Evolutionary conservation across 2,329 filamentous ascomycete genomes (phyloP), one percentile per base, ranked within the genome.

Genomic region (Clonostachys rhizophaga): DNA sequence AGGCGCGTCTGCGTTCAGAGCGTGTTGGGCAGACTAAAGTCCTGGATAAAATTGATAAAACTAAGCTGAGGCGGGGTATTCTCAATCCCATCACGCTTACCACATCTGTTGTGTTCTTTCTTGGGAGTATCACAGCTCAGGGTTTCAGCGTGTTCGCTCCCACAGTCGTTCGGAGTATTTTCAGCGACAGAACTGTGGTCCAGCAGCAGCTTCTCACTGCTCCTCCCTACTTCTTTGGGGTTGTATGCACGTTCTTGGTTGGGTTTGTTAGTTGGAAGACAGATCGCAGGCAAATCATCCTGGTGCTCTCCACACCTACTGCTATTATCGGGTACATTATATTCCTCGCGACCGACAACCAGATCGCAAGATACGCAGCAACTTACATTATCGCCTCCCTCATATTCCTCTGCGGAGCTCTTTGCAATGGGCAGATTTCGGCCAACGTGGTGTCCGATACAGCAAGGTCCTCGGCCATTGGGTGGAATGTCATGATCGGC

Each of bases 361-460:
- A 71, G 0, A 65, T 68, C 30, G 77, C 81, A 2, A 77, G 84
- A n/a, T 90, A 89, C 58, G 85, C 76, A 1, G 86, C 84, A 0
- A 86, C 83, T 0, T 90, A 89, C 64, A 62, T 89, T 47, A 82
- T 88, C 47, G 78, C 84, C 2, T 71, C 72, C 7, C 84, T 83
- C 0, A 78, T 80, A 5, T 89, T 87, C 55, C 64, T 78, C 4
- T 76, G 81, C 42, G 85, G 84, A 0, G 74, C 84, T 0, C 72
- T 89, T 11, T 79, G 76, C 54, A 87, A 86, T 51, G 84, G 84
- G 0, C 77, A 88, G 47, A 80, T 78, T 1, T 80, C 83, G 0
- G 85, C 84, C 8, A 89, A 89, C 54, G 84, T 89, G 0, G 76
- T 88, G 8, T 83, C 81, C 5, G 86, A 89, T 54, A 87, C 86